Conservation (phyloP, 2,329 filamentous ascomycete genomes). For the Ophiosphaerella narmari region DNA sequence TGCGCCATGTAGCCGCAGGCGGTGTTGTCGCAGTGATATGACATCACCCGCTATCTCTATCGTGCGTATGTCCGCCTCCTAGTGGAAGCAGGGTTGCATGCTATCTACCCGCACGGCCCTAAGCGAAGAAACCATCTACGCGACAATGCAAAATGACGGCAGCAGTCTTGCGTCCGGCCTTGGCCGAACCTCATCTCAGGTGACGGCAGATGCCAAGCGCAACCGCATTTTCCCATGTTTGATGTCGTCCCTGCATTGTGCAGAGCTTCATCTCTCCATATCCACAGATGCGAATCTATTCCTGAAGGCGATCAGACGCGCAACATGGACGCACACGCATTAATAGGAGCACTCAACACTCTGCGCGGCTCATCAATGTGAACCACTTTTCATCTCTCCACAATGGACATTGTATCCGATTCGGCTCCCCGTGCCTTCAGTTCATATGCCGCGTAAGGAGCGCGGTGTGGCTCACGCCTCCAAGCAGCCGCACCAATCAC, state of each 20-base stretch:
- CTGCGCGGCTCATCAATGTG: background rate
- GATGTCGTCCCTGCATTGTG: background rate
- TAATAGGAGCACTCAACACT: background rate
- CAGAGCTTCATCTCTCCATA: slow-evolving; percentile 1
- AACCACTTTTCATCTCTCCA: slow-evolving; percentile 10
- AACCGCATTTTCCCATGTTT: background rate
- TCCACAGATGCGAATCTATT: background rate
- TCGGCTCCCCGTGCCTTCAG: too few species aligned
- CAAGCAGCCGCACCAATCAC: slow-evolving; percentile 4
- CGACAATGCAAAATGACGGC: slow-evolving; percentile 14
- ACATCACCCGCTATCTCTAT: slow-evolving; percentile 9
- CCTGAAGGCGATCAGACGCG: background rate
- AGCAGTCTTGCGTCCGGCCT: background rate
- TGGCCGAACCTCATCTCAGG: background rate
- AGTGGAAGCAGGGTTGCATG: background rate
- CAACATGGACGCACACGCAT: background rate
- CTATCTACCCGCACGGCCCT: slow-evolving; percentile 1
- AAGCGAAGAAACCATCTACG: slow-evolving; percentile 5
- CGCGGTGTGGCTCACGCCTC: slow-evolving; percentile 2
- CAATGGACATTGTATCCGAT: background rate
- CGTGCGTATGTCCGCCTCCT: background rate
- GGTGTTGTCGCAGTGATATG: slow-evolving; percentile 8
- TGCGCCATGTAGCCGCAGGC: background rate
- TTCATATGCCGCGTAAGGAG: slow-evolving; percentile 3
- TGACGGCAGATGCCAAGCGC: too few species aligned